Conservation (phyloP, 2,329 filamentous ascomycete genomes). For the Epichloe uncinata region DNA sequence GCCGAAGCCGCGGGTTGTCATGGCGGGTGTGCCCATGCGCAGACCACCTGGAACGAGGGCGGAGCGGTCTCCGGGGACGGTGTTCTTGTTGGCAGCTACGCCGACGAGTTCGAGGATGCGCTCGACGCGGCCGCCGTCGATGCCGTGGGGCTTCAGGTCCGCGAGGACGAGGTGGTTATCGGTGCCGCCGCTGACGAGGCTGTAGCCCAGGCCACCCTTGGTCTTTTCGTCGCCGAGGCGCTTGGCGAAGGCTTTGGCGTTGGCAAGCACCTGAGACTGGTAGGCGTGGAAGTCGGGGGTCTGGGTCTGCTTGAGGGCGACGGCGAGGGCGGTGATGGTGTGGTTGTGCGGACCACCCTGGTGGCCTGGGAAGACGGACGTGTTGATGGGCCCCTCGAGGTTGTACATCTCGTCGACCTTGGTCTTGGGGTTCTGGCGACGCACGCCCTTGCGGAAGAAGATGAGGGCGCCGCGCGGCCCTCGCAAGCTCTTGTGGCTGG, state of each 20-base stretch:
- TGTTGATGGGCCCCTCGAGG: conserved; percentile 86
- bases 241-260: conserved; percentile 74
- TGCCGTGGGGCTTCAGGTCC: conserved; percentile 75
- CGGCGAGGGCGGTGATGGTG: conserved; percentile 90
- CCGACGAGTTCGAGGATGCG: conserved; percentile 83
- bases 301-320: conserved; percentile 88
- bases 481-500: conserved; percentile 92
- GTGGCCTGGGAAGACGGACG: conserved; percentile 93
- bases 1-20: conserved; percentile 91
- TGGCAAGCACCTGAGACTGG: conserved; percentile 79
- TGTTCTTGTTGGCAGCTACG: conserved; percentile 99
- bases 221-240: conserved; percentile 54
- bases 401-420: conserved; percentile 80
- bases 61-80: conserved; percentile 87
- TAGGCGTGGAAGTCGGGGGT: conserved; percentile 83
- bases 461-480: conserved; percentile 95
- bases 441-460: conserved; percentile 90
- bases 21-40: conserved; percentile 88
- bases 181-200: conserved; percentile 83
- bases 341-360: conserved; percentile 98
- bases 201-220: conserved; percentile 69
- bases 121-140: conserved; percentile 85
- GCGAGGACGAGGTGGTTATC: conserved; percentile 94
- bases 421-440: conserved; percentile 70
- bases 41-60: conserved; percentile 87